A percentile compares a stretch with the other conserved stretches of the same genome.
phyloP scores from a whole-genome alignment of 2,329 filamentous ascomycete genomes.

The Paraphaeosphaeria minitans region DNA sequence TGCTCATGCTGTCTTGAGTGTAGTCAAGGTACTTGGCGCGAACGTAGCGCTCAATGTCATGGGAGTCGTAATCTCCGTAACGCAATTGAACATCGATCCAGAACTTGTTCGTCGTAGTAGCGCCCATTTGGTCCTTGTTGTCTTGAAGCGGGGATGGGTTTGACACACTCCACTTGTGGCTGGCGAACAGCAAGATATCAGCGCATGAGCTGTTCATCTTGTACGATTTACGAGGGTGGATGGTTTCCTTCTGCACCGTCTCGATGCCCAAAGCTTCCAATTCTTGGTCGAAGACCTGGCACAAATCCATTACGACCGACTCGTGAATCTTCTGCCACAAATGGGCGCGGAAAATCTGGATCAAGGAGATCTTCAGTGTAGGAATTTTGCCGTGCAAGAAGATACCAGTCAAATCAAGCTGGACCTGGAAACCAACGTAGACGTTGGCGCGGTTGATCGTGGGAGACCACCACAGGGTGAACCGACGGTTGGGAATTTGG shows the following conservation, averaged over 20 bases:
- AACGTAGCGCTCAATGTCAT: slow-evolving; percentile 97
- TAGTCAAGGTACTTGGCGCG: slow-evolving; percentile 98
- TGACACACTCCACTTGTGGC: slow-evolving; percentile 98
- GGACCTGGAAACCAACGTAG: slow-evolving; percentile 99
- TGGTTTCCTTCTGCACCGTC: slow-evolving; percentile 98
- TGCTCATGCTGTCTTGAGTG: slow-evolving; percentile 97
- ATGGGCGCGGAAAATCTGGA: slow-evolving; percentile 99
- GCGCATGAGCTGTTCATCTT: slow-evolving; percentile 99
- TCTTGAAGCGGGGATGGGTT: slow-evolving; percentile 91
- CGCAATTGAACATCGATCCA: slow-evolving; percentile 97
- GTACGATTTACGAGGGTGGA: slow-evolving; percentile 98
- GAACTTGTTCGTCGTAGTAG: slow-evolving; percentile 97
- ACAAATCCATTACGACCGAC: slow-evolving; percentile 97
- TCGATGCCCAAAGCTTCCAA: slow-evolving; percentile 94
- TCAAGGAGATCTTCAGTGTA: slow-evolving; percentile 94
- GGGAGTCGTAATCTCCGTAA: slow-evolving; percentile 98
- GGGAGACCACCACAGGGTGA: slow-evolving; percentile 94
- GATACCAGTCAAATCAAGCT: slow-evolving; percentile 95
- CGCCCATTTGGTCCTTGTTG: slow-evolving; percentile 92
- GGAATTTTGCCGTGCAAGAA: slow-evolving; percentile 99
- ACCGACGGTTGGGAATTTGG: slow-evolving; percentile 97
- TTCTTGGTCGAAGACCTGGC: slow-evolving; percentile 97
- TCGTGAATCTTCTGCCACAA: slow-evolving; percentile 99
- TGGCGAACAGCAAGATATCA: slow-evolving; percentile 94
- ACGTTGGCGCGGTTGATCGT: slow-evolving; percentile 96